Evolutionary conservation across 2,329 filamentous ascomycete species (phyloP).

Genomic region (Stachybotrys elegans): DNA sequence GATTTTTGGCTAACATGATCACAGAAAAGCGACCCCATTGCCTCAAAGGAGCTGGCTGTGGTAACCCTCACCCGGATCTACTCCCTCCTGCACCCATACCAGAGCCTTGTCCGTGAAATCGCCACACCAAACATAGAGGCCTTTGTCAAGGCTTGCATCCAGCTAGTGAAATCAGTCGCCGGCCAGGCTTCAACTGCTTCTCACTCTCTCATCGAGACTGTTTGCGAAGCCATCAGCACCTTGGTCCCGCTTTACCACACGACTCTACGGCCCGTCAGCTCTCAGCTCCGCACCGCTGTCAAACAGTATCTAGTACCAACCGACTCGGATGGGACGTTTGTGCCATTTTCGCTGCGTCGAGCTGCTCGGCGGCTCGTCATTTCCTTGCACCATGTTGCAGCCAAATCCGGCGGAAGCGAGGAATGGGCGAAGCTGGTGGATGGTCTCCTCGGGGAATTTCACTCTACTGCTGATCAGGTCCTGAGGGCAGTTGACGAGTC

Average conservation of each 20-base stretch:
- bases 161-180: conserved; percentile 50
- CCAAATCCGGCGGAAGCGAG: conserved; percentile 70
- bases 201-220: conserved; percentile 53
- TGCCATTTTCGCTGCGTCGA: conserved; percentile 47
- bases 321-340: conserved; percentile 40
- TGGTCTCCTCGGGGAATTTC: conserved; percentile 57
- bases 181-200: conserved; percentile 25
- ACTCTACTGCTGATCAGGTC: conserved; percentile 68
- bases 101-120: conserved; percentile 79
- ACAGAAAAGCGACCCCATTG: conserved; percentile 70
- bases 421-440: conserved; percentile 72
- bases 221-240: conserved; percentile 66
- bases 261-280: conserved; percentile 71
- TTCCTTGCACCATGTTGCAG: conserved; percentile 72
- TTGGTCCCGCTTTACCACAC: conserved; percentile 78
- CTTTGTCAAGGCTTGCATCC: conserved; percentile 69
- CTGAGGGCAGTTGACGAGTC: conserved; percentile 77
- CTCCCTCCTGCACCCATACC: conserved; percentile 73
- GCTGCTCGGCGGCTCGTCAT: conserved; percentile 62
- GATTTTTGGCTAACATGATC: conserved; percentile 14
- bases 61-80: conserved; percentile 81
- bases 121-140: conserved; percentile 74
- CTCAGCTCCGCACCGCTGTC: conserved; percentile 60
- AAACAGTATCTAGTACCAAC: conserved; percentile 61
- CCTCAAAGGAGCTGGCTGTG: conserved; percentile 71